A percentile compares a stretch with the other conserved stretches of the same genome.
These are phyloP conservation scores for Cordyceps tenuipes DNA, from an alignment of 2,329 filamentous ascomycete species.

Conservation along the genomic window DNA sequence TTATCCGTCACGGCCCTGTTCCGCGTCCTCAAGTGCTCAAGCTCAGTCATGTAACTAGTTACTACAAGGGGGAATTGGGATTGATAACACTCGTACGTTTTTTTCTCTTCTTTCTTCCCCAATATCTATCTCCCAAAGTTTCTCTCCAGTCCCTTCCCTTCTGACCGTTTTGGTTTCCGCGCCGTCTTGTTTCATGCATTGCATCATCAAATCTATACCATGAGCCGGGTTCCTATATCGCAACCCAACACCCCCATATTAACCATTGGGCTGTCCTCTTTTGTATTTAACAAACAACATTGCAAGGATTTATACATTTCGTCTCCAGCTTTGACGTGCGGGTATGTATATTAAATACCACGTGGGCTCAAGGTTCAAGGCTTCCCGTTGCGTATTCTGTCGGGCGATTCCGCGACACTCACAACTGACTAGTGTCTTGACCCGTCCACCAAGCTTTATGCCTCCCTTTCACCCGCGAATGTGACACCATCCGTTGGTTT, in stretches of 20 bases:
- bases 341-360: background rate
- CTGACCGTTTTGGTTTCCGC: background rate
- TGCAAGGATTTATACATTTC: background rate
- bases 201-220: background rate
- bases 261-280: background rate
- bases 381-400: background rate
- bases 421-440: background rate
- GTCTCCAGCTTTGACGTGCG: background rate
- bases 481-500: background rate
- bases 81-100: background rate
- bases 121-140: background rate
- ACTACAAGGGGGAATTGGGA: background rate
- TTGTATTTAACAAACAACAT: background rate
- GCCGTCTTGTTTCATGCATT: background rate
- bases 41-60: background rate
- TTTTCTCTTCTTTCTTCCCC: background rate
- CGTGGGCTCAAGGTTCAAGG: conserved; percentile 1
- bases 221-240: background rate
- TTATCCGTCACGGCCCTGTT: background rate
- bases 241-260: background rate
- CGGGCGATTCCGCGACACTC: background rate
- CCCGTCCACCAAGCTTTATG: background rate
- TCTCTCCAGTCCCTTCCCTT: background rate
- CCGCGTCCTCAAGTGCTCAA: background rate
- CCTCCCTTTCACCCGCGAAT: background rate